These are phyloP conservation scores for Rhizophagus sp. DNA, from an alignment of 192 early-diverging fungal species.

Conservation along the genomic window DNA sequence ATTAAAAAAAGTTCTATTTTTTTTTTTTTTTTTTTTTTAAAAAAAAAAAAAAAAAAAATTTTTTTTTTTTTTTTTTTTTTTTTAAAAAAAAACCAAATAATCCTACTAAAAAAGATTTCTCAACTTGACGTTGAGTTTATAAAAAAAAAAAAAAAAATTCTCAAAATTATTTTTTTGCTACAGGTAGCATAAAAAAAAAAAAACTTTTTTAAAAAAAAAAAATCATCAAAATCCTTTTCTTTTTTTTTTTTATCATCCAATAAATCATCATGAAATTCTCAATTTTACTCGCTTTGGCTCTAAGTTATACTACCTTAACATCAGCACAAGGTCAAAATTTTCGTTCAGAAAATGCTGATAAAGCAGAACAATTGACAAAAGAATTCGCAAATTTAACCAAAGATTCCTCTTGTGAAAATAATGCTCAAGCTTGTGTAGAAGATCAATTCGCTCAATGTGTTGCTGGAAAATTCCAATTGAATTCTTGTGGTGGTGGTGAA, in stretches of 20 bases:
- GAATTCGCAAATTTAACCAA: background rate
- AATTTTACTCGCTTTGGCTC: background rate
- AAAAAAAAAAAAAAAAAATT: no score
- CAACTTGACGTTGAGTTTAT: no score
- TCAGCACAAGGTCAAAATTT: background rate
- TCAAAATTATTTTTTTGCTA: no score
- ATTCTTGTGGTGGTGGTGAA: slow-evolving; percentile 5
- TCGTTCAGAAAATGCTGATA: background rate
- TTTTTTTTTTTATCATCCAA: no score
- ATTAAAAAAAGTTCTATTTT: no score
- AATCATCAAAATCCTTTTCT: no score
- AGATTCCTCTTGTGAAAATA: background rate
- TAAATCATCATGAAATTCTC: background rate
- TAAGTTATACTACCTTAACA: background rate
- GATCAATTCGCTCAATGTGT: slow-evolving; percentile 17
- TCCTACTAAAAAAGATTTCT: no score
- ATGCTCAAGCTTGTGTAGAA: background rate
- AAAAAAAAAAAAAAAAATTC: no score
- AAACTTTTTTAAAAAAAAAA: slow-evolving; percentile 42
- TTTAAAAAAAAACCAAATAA: no score
- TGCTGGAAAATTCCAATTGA: background rate
- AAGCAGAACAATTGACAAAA: background rate
- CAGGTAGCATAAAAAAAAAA: no score
- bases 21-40: no score
- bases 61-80: no score